Evolutionary conservation across 2,329 filamentous ascomycete species (phyloP), one percentile per base, ranked within the genome.

Genomic region (Trichophyton simii): DNA sequence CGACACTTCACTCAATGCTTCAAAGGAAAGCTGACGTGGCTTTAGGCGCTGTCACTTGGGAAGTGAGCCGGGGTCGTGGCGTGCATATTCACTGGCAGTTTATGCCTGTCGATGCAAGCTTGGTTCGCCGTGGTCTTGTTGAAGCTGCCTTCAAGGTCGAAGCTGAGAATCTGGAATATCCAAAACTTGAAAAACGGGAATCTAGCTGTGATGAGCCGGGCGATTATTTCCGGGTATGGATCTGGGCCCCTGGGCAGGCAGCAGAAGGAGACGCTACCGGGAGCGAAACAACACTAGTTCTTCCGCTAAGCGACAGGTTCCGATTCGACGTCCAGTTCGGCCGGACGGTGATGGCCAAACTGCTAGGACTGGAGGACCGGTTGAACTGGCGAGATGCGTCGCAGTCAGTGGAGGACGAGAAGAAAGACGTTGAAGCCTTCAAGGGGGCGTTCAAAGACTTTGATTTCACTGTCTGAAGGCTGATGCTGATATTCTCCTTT

Each of bases 41-140:
- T 73, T 83, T 96, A 0, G 94, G 92, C 15, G 83, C 86, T 1
- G 87, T 97, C 1, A 94, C 90, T 0, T 99, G 90, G 85, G 94
- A 97, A 75, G 91, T 99, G 68, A 92, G 86, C 70, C 86, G 91
- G 58, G 80, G 80, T 3, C 82, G 83, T 59, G 90, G 94, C 60
- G 85, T 97, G 61, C 94, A 99, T 71, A 81, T 87, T 0, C 92
- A 97, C 70, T 96, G 91, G 94, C 95, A 99, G 74, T 87, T 95
- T 67, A 77, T 97, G 34, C 90, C 94, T 0, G 79, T 95, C 0
- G 83, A 87, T 0, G 78, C 82, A 0, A 80, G 87, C 8, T 77
- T 89, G 52, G 82, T 96, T 58, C 77, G 76, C 20, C 84, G 84
- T 55, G 88, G 88, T 0, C 79, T 95, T 1, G 88, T 95, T 0